phyloP scores from a whole-genome alignment of 495 filamentous ascomycete genomes.

The Hypoxylon cercidicola region DNA sequence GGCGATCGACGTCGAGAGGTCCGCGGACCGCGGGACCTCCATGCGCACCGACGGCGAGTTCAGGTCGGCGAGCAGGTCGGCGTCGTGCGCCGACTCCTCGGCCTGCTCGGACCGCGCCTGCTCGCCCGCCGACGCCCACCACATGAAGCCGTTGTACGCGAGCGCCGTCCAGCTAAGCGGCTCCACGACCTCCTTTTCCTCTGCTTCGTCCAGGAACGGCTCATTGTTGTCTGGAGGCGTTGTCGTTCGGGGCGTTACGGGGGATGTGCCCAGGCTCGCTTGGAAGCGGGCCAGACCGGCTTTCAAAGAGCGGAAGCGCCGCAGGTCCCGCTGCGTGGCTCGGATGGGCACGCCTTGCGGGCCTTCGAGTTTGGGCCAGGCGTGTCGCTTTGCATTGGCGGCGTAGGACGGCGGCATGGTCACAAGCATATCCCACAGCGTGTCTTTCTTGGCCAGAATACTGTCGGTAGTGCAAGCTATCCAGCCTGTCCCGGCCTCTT shows the following conservation, averaged over 20 bases:
- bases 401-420: constrained; percentile 74
- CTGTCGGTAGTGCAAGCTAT: constrained; percentile 95
- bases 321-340: constrained; percentile 90
- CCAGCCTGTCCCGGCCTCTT: constrained; percentile 74
- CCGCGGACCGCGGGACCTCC: constrained; percentile 42
- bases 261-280: constrained; percentile 34
- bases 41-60: constrained; percentile 45
- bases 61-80: constrained; percentile 57
- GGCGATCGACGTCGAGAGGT: constrained; percentile 52
- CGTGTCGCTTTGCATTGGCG: constrained; percentile 63
- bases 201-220: constrained; percentile 55
- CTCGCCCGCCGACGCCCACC: constrained; percentile 98
- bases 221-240: constrained; percentile 40
- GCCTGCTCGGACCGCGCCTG: constrained; percentile 66
- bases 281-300: constrained; percentile 69
- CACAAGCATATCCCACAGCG: constrained; percentile 88
- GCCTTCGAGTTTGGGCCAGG: constrained; percentile 81
- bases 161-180: constrained; percentile 88
- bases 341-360: constrained; percentile 70
- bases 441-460: constrained; percentile 82
- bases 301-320: constrained; percentile 78
- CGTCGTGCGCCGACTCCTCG: constrained; percentile 60
- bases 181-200: constrained; percentile 71
- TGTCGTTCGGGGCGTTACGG: constrained; percentile 44
- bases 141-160: constrained; percentile 92